A percentile compares a stretch with the other conserved stretches of the same genome.
Conservation (phyloP, 2,329 filamentous ascomycete species). For the Ploettnerulaceae sp. region DNA sequence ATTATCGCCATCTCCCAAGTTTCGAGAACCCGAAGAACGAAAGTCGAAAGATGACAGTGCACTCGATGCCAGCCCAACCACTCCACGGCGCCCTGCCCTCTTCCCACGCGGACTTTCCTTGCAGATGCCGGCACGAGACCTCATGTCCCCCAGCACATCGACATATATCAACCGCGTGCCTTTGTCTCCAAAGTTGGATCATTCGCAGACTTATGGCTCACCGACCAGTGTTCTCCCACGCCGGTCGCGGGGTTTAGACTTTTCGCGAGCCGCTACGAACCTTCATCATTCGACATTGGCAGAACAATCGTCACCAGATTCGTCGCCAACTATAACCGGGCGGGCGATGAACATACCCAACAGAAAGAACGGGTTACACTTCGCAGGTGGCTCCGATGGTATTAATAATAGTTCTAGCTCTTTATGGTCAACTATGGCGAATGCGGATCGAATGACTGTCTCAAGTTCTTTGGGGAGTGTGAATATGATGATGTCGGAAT, state of each 20-base stretch:
- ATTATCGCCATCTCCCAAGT: conserved; percentile 34
- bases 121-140: conserved; percentile 58
- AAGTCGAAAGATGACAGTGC: conserved; percentile 34
- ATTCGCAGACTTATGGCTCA: conserved; percentile 78
- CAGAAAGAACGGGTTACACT: conserved; percentile 43
- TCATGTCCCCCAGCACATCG: conserved; percentile 38
- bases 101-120: conserved; percentile 61
- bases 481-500: conserved; percentile 73
- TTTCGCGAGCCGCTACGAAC: conserved; percentile 87
- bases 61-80: conserved; percentile 49
- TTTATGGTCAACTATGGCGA: conserved; percentile 66
- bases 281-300: conserved; percentile 93
- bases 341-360: conserved; percentile 61
- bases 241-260: conserved; percentile 85
- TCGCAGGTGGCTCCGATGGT: conserved; percentile 54
- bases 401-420: conserved; percentile 52
- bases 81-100: conserved; percentile 63
- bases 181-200: conserved; percentile 80
- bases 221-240: conserved; percentile 84
- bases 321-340: conserved; percentile 77
- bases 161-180: conserved; percentile 56
- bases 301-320: conserved; percentile 81
- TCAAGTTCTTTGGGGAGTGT: conserved; percentile 60
- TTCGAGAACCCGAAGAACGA: conserved; percentile 31
- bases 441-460: conserved; percentile 63